These are phyloP conservation scores for Citrullus amarus DNA, from an alignment of 306 rosid species.

Conservation along the genomic window DNA sequence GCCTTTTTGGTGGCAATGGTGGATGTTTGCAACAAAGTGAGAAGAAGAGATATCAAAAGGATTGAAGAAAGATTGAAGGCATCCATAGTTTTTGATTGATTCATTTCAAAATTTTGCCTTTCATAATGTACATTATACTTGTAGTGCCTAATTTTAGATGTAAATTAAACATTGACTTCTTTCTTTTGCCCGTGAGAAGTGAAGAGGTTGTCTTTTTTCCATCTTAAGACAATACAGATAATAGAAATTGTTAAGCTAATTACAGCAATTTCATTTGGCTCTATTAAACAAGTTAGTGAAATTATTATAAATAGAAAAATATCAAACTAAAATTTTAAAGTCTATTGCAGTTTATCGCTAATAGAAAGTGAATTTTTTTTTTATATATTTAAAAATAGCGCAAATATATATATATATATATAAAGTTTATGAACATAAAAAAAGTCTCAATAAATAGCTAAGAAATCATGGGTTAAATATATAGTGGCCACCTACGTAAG, in stretches of 20 bases:
- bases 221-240: not conserved
- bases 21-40: not conserved
- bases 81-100: not conserved
- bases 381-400: no score
- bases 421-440: no score
- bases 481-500: no score
- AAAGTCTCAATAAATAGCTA: no score
- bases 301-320: no score
- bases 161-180: not conserved
- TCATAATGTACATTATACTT: not conserved
- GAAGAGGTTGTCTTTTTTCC: not conserved
- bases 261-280: not conserved
- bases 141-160: not conserved
- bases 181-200: not conserved
- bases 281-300: no score
- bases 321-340: no score
- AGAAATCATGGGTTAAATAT: no score
- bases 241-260: not conserved
- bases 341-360: no score
- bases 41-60: not conserved
- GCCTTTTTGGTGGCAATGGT: constrained; percentile 1
- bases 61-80: not conserved
- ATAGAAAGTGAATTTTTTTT: no score
- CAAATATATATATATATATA: no score
- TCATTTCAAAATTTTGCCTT: not conserved